These are phyloP conservation scores for Colletotrichum falcatum DNA, from an alignment of 2,329 filamentous ascomycete species.

Conservation along the genomic window DNA sequence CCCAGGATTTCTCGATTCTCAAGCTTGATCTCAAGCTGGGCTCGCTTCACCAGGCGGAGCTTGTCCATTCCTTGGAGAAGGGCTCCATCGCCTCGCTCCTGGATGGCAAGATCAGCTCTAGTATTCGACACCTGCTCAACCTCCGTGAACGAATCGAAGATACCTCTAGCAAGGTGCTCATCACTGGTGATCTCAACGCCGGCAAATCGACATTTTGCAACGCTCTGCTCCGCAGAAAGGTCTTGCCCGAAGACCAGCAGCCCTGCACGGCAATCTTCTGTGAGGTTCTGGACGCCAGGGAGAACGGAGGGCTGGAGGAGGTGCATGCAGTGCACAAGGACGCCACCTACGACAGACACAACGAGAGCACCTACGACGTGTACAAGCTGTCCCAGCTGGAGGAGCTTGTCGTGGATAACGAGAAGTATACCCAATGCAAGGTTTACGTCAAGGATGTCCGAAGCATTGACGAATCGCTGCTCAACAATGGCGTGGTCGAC, in stretches of 20 bases:
- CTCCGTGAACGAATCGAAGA: constrained; percentile 96
- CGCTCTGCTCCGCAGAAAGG: constrained; percentile 90
- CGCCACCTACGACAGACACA: constrained; percentile 82
- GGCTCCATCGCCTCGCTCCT: constrained; percentile 88
- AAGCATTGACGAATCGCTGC: constrained; percentile 88
- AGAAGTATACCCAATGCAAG: constrained; percentile 93
- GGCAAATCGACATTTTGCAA: constrained; percentile 99
- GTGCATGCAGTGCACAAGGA: constrained; percentile 95
- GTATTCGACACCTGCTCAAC: constrained; percentile 88
- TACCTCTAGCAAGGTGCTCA: constrained; percentile 94
- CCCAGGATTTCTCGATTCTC: constrained; percentile 94
- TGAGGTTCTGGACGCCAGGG: constrained; percentile 91
- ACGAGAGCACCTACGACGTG: constrained; percentile 94
- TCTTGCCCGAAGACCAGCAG: constrained; percentile 96
- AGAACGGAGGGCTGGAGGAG: constrained; percentile 92
- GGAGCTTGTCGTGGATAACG: constrained; percentile 89
- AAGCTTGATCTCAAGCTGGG: constrained; percentile 96
- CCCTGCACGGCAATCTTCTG: constrained; percentile 99
- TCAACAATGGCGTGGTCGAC: constrained; percentile 98
- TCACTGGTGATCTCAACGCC: constrained; percentile 96
- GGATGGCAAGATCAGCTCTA: constrained; percentile 94
- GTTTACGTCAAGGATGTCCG: constrained; percentile 94
- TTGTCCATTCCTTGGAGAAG: constrained; percentile 96
- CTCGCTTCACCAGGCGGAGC: constrained; percentile 84
- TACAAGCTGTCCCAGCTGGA: constrained; percentile 84